A percentile compares a stretch with the other conserved stretches of the same genome.
Evolutionary conservation across 768 basidiomycete genomes (phyloP).

Genomic region (Collybia mongolica): DNA sequence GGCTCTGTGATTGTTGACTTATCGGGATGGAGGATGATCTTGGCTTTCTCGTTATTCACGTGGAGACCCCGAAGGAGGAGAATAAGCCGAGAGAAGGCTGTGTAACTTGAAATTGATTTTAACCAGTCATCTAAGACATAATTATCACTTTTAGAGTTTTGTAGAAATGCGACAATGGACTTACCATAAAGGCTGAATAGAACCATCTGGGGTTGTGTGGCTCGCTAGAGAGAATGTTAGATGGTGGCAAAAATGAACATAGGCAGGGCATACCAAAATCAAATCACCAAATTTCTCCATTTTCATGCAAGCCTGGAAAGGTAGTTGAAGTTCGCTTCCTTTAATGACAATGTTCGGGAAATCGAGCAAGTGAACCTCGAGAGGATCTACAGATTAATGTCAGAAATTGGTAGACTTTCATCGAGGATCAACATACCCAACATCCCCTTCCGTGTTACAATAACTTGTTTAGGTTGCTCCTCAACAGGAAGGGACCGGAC

Average conservation of each 20-base stretch:
- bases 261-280: conserved; percentile 58
- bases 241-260: neutral
- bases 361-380: conserved; percentile 98
- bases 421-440: conserved; percentile 54
- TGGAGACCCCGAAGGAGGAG: conserved; percentile 96
- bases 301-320: conserved; percentile 99
- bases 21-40: conserved; percentile 96
- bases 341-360: conserved; percentile 99
- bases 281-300: conserved; percentile 99
- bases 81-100: conserved; percentile 97
- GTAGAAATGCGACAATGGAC: conserved; percentile 7
- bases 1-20: conserved; percentile 96
- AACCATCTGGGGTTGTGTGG: conserved; percentile 99
- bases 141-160: neutral
- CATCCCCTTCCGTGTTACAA: conserved; percentile 99
- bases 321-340: conserved; percentile 95
- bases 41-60: conserved; percentile 99
- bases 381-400: conserved; percentile 55
- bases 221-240: conserved; percentile 50
- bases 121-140: conserved; percentile 87
- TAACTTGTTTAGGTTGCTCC: conserved; percentile 99
- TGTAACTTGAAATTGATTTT: conserved; percentile 98
- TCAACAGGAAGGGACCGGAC: conserved; percentile 98
- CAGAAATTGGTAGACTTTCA: neutral
- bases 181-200: conserved; percentile 92